Conservation (phyloP, 768 basidiomycete genomes). For the Boletus patriciae region DNA sequence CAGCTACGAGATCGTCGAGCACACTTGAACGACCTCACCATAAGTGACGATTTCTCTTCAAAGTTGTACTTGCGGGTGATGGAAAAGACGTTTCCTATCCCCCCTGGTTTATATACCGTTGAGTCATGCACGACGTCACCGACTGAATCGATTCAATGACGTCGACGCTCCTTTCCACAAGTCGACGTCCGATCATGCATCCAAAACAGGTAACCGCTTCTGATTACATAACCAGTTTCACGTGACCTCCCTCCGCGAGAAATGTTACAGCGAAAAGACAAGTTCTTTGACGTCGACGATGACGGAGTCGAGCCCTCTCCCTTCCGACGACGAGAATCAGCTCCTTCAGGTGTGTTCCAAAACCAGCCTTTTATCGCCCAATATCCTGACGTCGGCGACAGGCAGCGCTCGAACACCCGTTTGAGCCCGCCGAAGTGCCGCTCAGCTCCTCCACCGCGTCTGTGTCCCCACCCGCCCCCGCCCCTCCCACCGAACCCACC, state of each 20-base stretch:
- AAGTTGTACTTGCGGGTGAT: background rate
- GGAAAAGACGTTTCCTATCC: background rate
- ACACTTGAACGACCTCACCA: conserved; percentile 6
- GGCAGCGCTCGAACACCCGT: conserved; percentile 29
- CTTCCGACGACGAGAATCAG: conserved; percentile 20
- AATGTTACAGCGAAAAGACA: background rate
- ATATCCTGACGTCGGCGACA: background rate
- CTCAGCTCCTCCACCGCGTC: conserved; percentile 10
- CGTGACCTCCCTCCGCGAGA: conserved; percentile 11
- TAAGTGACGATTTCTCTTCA: background rate
- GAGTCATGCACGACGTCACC: conserved; percentile 23
- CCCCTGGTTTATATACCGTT: conserved; percentile 15
- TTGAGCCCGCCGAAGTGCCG: conserved; percentile 26
- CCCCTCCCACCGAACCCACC: background rate
- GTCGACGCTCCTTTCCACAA: conserved; percentile 15
- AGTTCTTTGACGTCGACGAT: conserved; percentile 12
- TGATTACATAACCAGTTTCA: background rate
- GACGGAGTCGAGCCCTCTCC: conserved; percentile 27
- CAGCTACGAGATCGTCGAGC: background rate
- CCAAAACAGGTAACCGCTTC: background rate
- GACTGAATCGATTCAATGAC: conserved; percentile 8
- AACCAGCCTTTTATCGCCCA: rapidly evolving
- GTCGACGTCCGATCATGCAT: too few species aligned
- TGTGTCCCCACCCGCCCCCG: background rate
- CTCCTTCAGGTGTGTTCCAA: conserved; percentile 23